These are phyloP conservation scores for Pyrus hybrid DNA, from an alignment of 331 rosid genomes.

Conservation along the genomic window DNA sequence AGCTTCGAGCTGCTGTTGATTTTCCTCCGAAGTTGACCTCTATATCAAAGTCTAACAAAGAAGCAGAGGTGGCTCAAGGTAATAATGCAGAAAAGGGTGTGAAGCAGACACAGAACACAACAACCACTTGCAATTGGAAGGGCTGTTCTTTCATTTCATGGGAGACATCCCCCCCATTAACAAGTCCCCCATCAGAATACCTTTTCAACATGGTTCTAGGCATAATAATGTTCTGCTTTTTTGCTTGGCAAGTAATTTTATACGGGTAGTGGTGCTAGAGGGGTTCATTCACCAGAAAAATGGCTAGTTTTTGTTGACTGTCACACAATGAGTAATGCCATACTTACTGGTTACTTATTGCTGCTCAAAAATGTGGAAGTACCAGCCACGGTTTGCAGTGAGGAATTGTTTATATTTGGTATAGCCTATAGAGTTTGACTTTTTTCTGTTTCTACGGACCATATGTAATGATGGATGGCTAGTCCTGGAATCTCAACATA, in stretches of 20 bases:
- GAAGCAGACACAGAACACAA: slow-evolving; percentile 8
- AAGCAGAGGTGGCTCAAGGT: background rate
- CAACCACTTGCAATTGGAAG: background rate
- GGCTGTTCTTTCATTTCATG: slow-evolving; percentile 16
- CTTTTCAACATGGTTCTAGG: background rate
- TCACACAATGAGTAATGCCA: too few relatives aligned
- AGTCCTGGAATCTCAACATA: background rate
- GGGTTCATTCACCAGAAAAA: too few relatives aligned
- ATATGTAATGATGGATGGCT: background rate
- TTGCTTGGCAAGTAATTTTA: background rate
- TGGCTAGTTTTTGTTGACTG: too few relatives aligned
- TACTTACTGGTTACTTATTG: background rate
- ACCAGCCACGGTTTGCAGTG: background rate
- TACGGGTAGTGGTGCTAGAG: background rate
- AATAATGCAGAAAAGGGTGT: slow-evolving; percentile 1
- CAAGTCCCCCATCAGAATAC: background rate
- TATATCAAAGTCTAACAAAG: background rate
- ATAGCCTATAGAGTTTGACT: background rate
- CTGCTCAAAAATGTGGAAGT: too few relatives aligned
- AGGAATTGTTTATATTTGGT: background rate
- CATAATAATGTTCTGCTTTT: background rate
- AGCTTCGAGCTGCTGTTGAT: background rate
- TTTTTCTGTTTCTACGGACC: background rate
- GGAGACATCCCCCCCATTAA: slow-evolving; percentile 11
- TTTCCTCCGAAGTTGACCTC: background rate